Evolutionary conservation across 768 basidiomycete genomes (phyloP), one percentile per base, ranked within the genome.

Genomic region (Paxillus ammoniavirescens): DNA sequence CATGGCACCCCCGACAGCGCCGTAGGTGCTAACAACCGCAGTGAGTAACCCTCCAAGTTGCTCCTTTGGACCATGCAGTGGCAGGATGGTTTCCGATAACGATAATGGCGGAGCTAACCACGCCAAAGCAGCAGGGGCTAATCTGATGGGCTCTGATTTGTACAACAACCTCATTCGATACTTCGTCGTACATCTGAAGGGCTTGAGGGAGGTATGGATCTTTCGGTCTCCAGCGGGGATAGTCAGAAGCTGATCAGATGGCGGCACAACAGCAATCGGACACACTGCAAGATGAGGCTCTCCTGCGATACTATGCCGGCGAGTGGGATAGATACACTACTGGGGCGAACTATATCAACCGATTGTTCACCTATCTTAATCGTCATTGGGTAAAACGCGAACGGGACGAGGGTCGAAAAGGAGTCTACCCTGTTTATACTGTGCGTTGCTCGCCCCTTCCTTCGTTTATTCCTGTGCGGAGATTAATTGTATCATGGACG

Each of bases 381-480:
- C 91, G 96, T 18, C 94, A 98, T 73, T 99, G 97, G 97, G 96
- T 99, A 42, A 96, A 95, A 75, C 82, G 96, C 49, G 97, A 99
- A 69, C 84, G 95, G 65, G 96, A 98, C 63, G 96, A 98, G 70
- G 97, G 97, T 14, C 79, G 95, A 63, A 95, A 92, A 72, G 89
- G 87, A 41, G 90, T 98, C 18, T 98, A 98, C 73, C 86, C 86
- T 1, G 92, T 99, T 17, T 98, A 98, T 67, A 99, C 96, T 26
- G 95, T 96, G 60, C 65, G 87, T 73, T 23, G 5, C 35, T 35
- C 49, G 33, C 26, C 35, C 14, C 5, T 37, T 49, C 42, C 1
- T 18, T 23, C 14, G 15, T 6, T 26, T 42, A n/a, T 13, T 8
- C 15, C 7, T 10, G 42, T 15, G 50, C 49, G 17, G 44, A 23